phyloP scores from a whole-genome alignment of 2,329 filamentous ascomycete species.

The Phaeosphaeria sp. region DNA sequence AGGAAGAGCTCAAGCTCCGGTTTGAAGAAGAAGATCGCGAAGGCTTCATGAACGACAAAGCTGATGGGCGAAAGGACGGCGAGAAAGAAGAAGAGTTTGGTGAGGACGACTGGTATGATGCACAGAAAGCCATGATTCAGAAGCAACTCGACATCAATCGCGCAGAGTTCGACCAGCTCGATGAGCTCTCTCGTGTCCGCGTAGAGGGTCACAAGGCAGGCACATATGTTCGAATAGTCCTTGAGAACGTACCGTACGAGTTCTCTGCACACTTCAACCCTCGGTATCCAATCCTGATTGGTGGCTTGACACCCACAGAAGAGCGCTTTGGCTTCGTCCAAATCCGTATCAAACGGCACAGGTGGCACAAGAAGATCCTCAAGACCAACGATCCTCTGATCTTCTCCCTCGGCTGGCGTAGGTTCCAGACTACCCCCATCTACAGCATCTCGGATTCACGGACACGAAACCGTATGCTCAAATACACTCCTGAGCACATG shows the following conservation, averaged over 20 bases:
- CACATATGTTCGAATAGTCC: constrained; percentile 88
- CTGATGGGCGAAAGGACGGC: constrained; percentile 73
- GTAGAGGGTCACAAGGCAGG: constrained; percentile 93
- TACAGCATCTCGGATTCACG: constrained; percentile 96
- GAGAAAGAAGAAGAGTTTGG: constrained; percentile 80
- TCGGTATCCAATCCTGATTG: constrained; percentile 82
- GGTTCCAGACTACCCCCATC: constrained; percentile 90
- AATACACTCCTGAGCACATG: constrained; percentile 99
- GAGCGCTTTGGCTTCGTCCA: constrained; percentile 96
- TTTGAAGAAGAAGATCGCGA: constrained; percentile 99
- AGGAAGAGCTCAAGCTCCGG: constrained; percentile 91
- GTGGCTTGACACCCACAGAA: constrained; percentile 91
- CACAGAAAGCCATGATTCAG: constrained; percentile 91
- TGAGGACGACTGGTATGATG: constrained; percentile 98
- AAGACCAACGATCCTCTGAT: constrained; percentile 98
- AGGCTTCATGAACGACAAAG: constrained; percentile 90
- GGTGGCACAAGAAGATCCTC: constrained; percentile 99
- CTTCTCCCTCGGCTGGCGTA: constrained; percentile 93
- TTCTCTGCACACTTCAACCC: constrained; percentile 85
- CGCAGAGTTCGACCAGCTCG: constrained; percentile 86
- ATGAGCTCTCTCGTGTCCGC: constrained; percentile 79
- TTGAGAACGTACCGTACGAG: constrained; percentile 89
- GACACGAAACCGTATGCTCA: constrained; percentile 95
- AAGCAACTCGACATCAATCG: constrained; percentile 98
- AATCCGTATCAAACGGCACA: constrained; percentile 93